Conservation (phyloP, 345 rosid genomes). For the Hibiscus mutabilis region DNA sequence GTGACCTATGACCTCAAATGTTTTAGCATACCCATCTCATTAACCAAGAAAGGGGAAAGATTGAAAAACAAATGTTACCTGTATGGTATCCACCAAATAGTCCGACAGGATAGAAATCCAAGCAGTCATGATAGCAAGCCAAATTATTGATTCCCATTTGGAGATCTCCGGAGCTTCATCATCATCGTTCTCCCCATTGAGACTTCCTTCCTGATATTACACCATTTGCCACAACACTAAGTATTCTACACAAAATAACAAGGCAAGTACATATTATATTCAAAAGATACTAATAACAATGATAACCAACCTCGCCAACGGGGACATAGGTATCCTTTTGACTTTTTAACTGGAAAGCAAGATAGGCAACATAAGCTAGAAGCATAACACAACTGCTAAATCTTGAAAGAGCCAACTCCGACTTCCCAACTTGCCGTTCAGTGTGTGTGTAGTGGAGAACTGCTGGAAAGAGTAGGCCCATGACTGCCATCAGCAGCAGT, state of each 20-base stretch:
- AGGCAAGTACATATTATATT: neutral
- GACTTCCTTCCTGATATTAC: constrained; percentile 43
- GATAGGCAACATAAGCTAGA: constrained; percentile 75
- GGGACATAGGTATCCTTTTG: constrained; percentile 46
- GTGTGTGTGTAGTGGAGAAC: constrained; percentile 86
- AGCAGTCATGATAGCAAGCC: constrained; percentile 81
- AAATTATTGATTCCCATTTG: constrained; percentile 73
- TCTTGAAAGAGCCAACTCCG: constrained; percentile 90
- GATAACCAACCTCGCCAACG: constrained; percentile 46
- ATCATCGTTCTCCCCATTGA: constrained; percentile 24
- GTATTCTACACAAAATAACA: constrained; percentile 15
- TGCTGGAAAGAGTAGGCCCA: constrained; percentile 93
- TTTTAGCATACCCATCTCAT: neutral
- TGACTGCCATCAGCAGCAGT: constrained; percentile 89
- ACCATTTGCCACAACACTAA: constrained; percentile 16
- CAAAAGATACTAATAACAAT: neutral
- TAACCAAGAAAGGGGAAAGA: constrained; percentile 1
- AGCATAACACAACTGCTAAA: constrained; percentile 96
- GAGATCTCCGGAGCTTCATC: constrained; percentile 69
- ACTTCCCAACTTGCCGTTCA: constrained; percentile 75
- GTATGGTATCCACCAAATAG: constrained; percentile 81
- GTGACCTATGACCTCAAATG: neutral
- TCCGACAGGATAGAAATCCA: constrained; percentile 90
- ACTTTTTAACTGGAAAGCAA: constrained; percentile 68
- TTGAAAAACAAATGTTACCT: constrained; percentile 36